Percentiles rank a stretch among this genome's conserved stretches.
phyloP scores from a whole-genome alignment of 371 early-diverging fungal genomes.

The Funneliformis caledonium region DNA sequence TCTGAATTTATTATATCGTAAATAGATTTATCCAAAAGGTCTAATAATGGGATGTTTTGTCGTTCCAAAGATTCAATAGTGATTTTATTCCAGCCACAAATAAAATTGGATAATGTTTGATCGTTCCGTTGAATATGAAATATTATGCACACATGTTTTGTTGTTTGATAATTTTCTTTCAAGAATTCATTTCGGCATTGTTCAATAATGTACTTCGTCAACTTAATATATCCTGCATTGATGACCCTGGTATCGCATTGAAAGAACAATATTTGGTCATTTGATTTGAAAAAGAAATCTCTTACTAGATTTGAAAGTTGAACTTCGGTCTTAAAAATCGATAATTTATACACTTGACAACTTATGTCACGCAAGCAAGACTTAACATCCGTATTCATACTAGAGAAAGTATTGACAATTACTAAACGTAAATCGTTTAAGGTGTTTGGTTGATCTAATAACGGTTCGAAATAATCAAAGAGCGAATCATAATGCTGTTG shows the following conservation, averaged over 20 bases:
- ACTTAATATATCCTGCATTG: slow-evolving; percentile 39
- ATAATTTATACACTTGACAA: slow-evolving; percentile 40
- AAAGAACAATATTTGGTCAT: slow-evolving; percentile 24
- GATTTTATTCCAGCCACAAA: slow-evolving; percentile 39
- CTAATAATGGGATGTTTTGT: slow-evolving; percentile 19
- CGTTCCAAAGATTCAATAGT: slow-evolving; percentile 34
- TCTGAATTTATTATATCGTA: slow-evolving; percentile 24
- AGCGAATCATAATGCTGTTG: slow-evolving; percentile 8
- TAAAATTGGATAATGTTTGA: slow-evolving; percentile 29
- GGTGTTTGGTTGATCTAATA: background rate
- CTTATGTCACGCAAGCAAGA: background rate
- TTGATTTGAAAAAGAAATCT: slow-evolving; percentile 37
- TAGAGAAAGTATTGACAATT: slow-evolving; percentile 39
- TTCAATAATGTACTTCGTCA: slow-evolving; percentile 41
- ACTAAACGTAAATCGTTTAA: background rate
- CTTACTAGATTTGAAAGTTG: slow-evolving; percentile 33
- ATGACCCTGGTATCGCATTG: slow-evolving; percentile 38
- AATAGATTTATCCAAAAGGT: slow-evolving; percentile 21
- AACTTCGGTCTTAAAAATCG: slow-evolving; percentile 35
- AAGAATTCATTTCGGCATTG: slow-evolving; percentile 37
- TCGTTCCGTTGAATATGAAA: slow-evolving; percentile 35
- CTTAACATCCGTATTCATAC: slow-evolving; percentile 40
- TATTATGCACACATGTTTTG: slow-evolving; percentile 40
- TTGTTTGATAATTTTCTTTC: background rate
- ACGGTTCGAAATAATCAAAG: background rate